Conservation (phyloP, 2,329 filamentous ascomycete species). For the Arthrobotrys musiformis region DNA sequence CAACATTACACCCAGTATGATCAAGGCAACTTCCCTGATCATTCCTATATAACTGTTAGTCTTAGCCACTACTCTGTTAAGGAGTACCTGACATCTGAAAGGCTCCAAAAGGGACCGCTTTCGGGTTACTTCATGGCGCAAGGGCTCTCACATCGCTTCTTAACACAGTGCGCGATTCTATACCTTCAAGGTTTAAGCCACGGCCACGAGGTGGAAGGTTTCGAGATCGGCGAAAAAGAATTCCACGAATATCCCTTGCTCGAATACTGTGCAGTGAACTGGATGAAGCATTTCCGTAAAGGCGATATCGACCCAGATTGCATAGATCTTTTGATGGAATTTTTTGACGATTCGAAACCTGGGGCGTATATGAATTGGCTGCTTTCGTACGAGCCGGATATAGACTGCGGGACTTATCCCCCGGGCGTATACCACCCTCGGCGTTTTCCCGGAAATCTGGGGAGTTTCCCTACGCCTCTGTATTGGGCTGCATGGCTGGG, state of each 20-base stretch:
- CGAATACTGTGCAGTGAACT: constrained; percentile 32
- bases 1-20: not conserved
- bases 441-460: no score
- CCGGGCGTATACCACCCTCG: no score
- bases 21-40: not conserved
- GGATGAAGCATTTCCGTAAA: constrained; percentile 25
- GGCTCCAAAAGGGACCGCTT: not conserved
- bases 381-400: constrained; percentile 27
- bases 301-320: not conserved
- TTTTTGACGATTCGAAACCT: constrained; percentile 9
- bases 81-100: constrained; percentile 29
- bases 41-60: constrained; percentile 3
- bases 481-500: constrained; percentile 28
- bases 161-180: constrained; percentile 26
- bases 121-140: not conserved
- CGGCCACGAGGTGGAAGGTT: no score
- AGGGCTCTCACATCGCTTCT: not conserved
- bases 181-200: constrained; percentile 22
- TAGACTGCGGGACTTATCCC: no score
- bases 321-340: not conserved
- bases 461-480: not conserved
- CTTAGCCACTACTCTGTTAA: constrained; percentile 46
- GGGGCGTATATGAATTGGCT: constrained; percentile 36
- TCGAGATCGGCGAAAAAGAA: not conserved
- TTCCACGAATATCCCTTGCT: constrained; percentile 35